phyloP scores from a whole-genome alignment of 116 monocot genomes.

The Zostera marina region DNA sequence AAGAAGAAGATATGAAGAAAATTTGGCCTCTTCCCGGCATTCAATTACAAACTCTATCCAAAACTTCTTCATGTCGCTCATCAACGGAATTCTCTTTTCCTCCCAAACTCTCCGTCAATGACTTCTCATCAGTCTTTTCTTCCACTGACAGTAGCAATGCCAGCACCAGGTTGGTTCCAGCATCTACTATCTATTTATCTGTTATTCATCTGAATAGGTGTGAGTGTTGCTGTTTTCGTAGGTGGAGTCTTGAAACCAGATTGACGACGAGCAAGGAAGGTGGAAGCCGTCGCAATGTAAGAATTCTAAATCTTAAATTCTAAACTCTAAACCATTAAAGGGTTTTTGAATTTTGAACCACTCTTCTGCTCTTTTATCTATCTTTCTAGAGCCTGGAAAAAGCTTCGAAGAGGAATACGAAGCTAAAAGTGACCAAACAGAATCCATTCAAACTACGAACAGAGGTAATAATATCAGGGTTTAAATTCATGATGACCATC shows the following conservation, averaged over 20 bases:
- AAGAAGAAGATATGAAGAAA: constrained; percentile 5
- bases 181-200: neutral
- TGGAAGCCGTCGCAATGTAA: no score
- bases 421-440: constrained; percentile 75
- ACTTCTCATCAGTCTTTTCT: constrained; percentile 25
- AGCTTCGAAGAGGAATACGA: constrained; percentile 51
- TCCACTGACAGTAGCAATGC: constrained; percentile 36
- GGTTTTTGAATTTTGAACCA: neutral
- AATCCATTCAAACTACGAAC: constrained; percentile 85
- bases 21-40: constrained; percentile 53
- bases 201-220: neutral
- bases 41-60: constrained; percentile 8
- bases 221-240: neutral
- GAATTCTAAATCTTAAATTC: neutral
- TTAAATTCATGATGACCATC: neutral
- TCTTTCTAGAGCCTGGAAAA: constrained; percentile 53
- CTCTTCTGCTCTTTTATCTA: neutral
- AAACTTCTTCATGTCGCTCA: constrained; percentile 17
- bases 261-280: no score
- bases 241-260: no score
- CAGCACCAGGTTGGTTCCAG: constrained; percentile 27
- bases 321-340: neutral
- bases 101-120: constrained; percentile 14
- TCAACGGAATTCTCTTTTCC: constrained; percentile 23
- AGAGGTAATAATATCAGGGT: constrained; percentile 34